phyloP scores from a whole-genome alignment of 345 rosid species.

The Raphanus raphanistrum region DNA sequence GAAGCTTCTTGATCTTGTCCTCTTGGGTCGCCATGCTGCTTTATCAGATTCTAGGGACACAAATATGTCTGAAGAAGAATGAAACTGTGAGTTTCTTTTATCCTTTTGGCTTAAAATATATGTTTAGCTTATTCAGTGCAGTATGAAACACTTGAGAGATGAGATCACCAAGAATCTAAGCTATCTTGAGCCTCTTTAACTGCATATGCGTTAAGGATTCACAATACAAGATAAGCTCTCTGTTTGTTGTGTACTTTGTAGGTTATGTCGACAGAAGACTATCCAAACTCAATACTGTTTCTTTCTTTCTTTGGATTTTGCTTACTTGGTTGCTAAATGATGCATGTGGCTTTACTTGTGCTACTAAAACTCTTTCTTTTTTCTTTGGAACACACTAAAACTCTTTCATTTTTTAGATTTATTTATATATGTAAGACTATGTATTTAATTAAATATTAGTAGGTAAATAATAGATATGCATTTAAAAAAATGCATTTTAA shows the following conservation, averaged over 20 bases:
- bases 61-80: conserved; percentile 34
- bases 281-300: conserved; percentile 4
- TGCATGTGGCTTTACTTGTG: conserved; percentile 32
- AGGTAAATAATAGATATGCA: too few species aligned
- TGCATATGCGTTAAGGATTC: not conserved
- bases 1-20: conserved; percentile 80
- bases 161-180: conserved; percentile 15
- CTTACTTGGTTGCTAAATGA: conserved; percentile 28
- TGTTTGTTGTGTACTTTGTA: conserved; percentile 13
- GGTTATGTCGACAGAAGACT: conserved; percentile 18
- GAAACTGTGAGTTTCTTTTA: not conserved
- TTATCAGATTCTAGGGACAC: conserved; percentile 32
- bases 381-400: too few species aligned
- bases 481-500: too few species aligned
- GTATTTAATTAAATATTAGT: too few species aligned
- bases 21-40: conserved; percentile 63
- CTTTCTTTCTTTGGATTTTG: conserved; percentile 15
- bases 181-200: not conserved
- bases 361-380: conserved; percentile 22
- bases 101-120: not conserved
- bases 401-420: too few species aligned
- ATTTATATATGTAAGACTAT: too few species aligned
- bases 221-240: not conserved
- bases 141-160: conserved; percentile 1
- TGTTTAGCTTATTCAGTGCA: conserved; percentile 2